Conservation (phyloP, 1,284 basidiomycete genomes). For the Chiua sp. region DNA sequence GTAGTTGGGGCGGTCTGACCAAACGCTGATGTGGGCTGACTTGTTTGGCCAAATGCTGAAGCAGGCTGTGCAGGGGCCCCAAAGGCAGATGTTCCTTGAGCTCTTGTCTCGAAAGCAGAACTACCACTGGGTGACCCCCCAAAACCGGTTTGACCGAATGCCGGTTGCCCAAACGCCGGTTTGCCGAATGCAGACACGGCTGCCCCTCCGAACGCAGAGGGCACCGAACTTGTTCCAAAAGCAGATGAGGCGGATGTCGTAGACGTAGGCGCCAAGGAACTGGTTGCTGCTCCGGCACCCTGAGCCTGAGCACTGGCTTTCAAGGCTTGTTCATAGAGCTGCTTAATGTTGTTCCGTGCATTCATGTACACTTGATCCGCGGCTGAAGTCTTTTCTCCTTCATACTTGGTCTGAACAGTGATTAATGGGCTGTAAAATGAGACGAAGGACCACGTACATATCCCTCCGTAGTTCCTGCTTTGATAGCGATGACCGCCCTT, state of each 20-base stretch:
- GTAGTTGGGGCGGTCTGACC: slow-evolving; percentile 35
- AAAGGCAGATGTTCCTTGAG: slow-evolving; percentile 45
- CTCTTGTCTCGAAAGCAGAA: slow-evolving; percentile 42
- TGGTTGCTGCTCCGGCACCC: background rate
- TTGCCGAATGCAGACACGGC: slow-evolving; percentile 42
- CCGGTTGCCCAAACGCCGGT: slow-evolving; percentile 39
- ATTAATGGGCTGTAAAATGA: slow-evolving; percentile 4
- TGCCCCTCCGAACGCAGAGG: slow-evolving; percentile 44
- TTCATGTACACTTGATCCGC: slow-evolving; percentile 50
- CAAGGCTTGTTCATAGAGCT: slow-evolving; percentile 58
- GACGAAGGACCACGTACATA: slow-evolving; percentile 51
- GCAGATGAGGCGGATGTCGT: slow-evolving; percentile 27
- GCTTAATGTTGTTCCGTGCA: slow-evolving; percentile 52
- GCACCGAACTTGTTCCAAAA: slow-evolving; percentile 18
- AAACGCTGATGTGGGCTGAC: slow-evolving; percentile 31
- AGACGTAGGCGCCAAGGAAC: slow-evolving; percentile 26
- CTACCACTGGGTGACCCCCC: slow-evolving; percentile 26
- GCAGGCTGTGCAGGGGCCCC: slow-evolving; percentile 37
- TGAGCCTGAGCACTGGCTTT: slow-evolving; percentile 32
- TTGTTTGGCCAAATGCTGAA: slow-evolving; percentile 44
- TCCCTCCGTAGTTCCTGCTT: slow-evolving; percentile 61
- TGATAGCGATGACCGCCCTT: slow-evolving; percentile 65
- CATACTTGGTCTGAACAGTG: slow-evolving; percentile 56
- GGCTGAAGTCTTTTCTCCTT: slow-evolving; percentile 48
- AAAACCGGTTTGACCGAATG: slow-evolving; percentile 44